Evolutionary conservation across 495 filamentous ascomycete genomes (phyloP).

Genomic region (Penicillium tannophilum): DNA sequence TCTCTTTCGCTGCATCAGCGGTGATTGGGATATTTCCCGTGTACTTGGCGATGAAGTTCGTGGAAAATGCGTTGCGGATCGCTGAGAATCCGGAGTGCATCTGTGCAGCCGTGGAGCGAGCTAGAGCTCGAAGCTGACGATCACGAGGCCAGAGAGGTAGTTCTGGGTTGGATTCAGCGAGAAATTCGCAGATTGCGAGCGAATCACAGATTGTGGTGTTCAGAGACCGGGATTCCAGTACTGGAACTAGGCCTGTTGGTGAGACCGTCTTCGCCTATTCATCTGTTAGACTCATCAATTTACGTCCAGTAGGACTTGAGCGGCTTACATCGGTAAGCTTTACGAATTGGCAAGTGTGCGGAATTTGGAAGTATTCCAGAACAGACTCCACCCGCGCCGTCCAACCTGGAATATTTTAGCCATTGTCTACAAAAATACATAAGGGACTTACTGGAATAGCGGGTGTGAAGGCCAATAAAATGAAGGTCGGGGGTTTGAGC

Average conservation of each 20-base stretch:
- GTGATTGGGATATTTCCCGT: conserved; percentile 34
- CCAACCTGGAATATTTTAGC: conserved; percentile 29
- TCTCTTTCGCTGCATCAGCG: conserved; percentile 28
- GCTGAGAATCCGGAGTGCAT: conserved; percentile 57
- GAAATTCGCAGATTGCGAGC: conserved; percentile 56
- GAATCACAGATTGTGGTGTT: conserved; percentile 49
- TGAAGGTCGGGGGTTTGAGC: not conserved
- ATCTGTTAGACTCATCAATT: not conserved
- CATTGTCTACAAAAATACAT: not conserved
- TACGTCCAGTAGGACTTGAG: not conserved
- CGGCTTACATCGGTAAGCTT: conserved; percentile 27
- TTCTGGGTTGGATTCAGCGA: conserved; percentile 50
- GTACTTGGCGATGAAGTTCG: conserved; percentile 47
- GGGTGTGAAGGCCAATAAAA: not conserved
- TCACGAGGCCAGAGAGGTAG: conserved; percentile 50
- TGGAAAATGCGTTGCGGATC: conserved; percentile 44
- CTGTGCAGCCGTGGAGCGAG: conserved; percentile 51
- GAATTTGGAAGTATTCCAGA: conserved; percentile 41
- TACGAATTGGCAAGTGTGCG: conserved; percentile 26
- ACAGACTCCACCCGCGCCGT: conserved; percentile 38
- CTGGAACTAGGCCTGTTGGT: conserved; percentile 35
- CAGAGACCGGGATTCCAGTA: conserved; percentile 31
- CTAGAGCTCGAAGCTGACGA: conserved; percentile 46
- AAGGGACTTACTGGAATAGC: not conserved
- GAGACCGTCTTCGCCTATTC: conserved; percentile 31